Evolutionary conservation across 2,329 filamentous ascomycete species (phyloP), one percentile per base, ranked within the genome.

Genomic region (Calonectria henricotiae): DNA sequence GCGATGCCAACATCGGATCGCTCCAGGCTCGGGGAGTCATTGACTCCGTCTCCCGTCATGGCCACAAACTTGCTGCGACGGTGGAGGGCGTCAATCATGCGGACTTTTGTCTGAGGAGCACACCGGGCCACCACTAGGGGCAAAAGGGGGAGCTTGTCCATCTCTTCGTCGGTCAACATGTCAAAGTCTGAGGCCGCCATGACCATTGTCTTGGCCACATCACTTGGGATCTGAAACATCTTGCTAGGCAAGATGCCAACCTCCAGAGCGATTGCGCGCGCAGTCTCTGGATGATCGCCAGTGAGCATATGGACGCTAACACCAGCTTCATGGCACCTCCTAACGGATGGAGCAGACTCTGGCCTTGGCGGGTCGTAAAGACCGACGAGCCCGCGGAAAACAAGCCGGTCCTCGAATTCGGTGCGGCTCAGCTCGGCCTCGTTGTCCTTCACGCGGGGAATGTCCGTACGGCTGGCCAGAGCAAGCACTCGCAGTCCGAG

Each of bases 11-110:
- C 91, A 76, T 94, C 91, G 1, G 91, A 89, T 55, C 87, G 86
- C 78, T 92, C 91, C 39, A 93, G 82, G 20, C 90, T 91, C 1
- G 91, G 91, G 1, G 89, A 90, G 75, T 93, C 91, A 73, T 93
- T 93, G 65, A 93, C 91, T 35, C 91, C 91, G 71, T 93, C 91
- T 67, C 91, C 91, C 13, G 91, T 93, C 91, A 93, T 93, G 62
- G 91, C 91, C 49, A 88, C 90, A 79, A 90, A 93, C n/a, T 85
- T 83, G 54, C 86, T 86, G 47, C 91, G 88, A 37, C 91, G 86
- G 75, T 93, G 91, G 5, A 94, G 86, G 7, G 92, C 91, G 71
- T 92, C 91, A 66, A 94, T 93, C 92, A 94, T 94, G 62, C 91
- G 88, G 5, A 93, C 91, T 79, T 94, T 94, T 11, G 92, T 94